Conservation (phyloP, 1,284 basidiomycete species). For the Trichosporon sp. region DNA sequence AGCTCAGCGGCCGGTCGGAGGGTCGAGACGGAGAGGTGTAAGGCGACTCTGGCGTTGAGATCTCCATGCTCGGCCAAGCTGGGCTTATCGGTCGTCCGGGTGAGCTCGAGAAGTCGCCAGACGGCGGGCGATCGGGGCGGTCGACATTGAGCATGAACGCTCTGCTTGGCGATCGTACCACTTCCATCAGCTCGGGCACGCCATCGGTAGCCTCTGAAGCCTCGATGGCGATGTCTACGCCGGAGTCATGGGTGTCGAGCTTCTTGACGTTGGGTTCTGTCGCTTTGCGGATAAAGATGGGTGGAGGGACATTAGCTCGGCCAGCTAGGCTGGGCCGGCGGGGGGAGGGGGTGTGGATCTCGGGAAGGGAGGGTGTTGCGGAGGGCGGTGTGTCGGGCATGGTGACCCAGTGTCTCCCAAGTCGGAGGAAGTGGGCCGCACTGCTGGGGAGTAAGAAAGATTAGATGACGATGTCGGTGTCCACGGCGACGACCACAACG, state of each 20-base stretch:
- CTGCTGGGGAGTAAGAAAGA: not conserved
- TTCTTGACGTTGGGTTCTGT: conserved; percentile 4
- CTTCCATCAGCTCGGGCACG: not conserved
- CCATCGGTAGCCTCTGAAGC: not conserved
- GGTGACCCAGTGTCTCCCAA: not conserved
- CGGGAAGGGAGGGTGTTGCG: not conserved
- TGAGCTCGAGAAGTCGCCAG: not conserved
- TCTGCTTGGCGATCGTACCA: not conserved
- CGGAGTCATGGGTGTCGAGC: not conserved
- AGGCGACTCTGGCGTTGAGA: not conserved
- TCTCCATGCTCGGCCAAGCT: conserved; percentile 3
- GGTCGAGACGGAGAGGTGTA: not conserved
- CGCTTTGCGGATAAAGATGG: conserved; percentile 8
- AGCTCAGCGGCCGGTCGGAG: not conserved
- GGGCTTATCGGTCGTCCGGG: not conserved
- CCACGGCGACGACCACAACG: too few species aligned
- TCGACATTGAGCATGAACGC: not conserved
- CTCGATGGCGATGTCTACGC: not conserved
- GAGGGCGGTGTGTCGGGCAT: not conserved
- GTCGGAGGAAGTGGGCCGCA: not conserved
- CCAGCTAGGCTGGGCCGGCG: not conserved
- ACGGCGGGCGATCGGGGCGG: not conserved
- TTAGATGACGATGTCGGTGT: not conserved
- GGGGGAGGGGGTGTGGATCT: not conserved
- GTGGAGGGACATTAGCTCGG: conserved; percentile 2